Conservation (phyloP, 164 flowering plant genomes). For the Macadamia integrifolia region DNA sequence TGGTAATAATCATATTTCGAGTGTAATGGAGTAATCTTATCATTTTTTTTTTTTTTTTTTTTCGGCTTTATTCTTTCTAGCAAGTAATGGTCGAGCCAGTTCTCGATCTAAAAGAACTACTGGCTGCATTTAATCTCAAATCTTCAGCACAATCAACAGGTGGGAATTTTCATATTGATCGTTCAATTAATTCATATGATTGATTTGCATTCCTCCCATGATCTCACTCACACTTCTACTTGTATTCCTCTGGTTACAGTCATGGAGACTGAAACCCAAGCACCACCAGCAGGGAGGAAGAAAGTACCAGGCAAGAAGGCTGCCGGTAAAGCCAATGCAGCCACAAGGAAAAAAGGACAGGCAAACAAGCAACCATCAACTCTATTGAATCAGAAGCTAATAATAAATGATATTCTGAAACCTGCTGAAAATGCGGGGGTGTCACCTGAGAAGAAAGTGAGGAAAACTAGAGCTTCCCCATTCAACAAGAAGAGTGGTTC, state of each 20-base stretch:
- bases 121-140: slow-evolving; percentile 65
- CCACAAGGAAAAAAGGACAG: slow-evolving; percentile 44
- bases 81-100: slow-evolving; percentile 31
- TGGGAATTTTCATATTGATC: background rate
- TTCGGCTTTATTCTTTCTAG: slow-evolving; percentile 5
- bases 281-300: slow-evolving; percentile 29
- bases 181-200: background rate
- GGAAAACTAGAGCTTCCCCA: slow-evolving; percentile 82
- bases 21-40: too few species aligned
- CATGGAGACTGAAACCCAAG: slow-evolving; percentile 40
- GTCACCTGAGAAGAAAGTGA: slow-evolving; percentile 80
- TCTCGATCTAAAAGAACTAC: slow-evolving; percentile 47
- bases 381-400: slow-evolving; percentile 41
- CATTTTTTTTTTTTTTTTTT: background rate
- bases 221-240: background rate
- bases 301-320: slow-evolving; percentile 42
- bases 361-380: slow-evolving; percentile 30
- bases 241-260: slow-evolving; percentile 18
- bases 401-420: slow-evolving; percentile 50
- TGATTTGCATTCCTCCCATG: background rate
- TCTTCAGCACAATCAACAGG: slow-evolving; percentile 49
- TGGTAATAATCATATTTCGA: too few species aligned
- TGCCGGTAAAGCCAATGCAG: slow-evolving; percentile 37
- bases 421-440: slow-evolving; percentile 37
- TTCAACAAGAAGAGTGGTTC: slow-evolving; percentile 94